Percentiles rank a stretch among this genome's conserved stretches.
Evolutionary conservation across 2,329 filamentous ascomycete genomes (phyloP).

Genomic region (Rutstroemia sp.): DNA sequence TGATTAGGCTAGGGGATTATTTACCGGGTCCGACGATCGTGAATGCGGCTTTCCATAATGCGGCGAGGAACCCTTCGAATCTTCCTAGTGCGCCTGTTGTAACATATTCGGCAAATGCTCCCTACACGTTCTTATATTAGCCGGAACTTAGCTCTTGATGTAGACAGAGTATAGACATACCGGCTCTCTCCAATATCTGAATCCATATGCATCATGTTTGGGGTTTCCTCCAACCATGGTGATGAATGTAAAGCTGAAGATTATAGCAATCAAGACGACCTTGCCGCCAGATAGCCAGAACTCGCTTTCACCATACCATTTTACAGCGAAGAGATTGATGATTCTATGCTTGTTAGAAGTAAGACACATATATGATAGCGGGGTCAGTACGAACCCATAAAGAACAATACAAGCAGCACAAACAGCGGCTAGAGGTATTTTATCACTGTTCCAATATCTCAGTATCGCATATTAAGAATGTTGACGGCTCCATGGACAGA

Average conservation of each 20-base stretch:
- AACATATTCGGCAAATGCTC: constrained; percentile 54
- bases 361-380: neutral
- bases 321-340: constrained; percentile 59
- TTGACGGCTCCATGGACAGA: neutral
- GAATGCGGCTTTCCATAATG: constrained; percentile 37
- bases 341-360: constrained; percentile 29
- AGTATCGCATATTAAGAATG: neutral
- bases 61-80: constrained; percentile 62
- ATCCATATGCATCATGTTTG: constrained; percentile 58
- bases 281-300: constrained; percentile 50
- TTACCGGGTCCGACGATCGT: constrained; percentile 36
- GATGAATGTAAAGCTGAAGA: constrained; percentile 61
- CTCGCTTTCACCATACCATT: constrained; percentile 63
- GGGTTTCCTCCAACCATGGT: constrained; percentile 68
- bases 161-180: neutral
- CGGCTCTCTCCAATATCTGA: constrained; percentile 57
- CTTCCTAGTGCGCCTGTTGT: constrained; percentile 56
- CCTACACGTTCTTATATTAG: constrained; percentile 33
- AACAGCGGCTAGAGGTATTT: constrained; percentile 32
- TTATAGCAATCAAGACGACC: constrained; percentile 39
- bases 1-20: constrained; percentile 21
- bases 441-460: constrained; percentile 17
- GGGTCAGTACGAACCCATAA: constrained; percentile 39
- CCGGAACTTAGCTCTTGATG: neutral
- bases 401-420: constrained; percentile 33